Conservation (phyloP, 768 basidiomycete species). For the Kwoniella mangroviensis region DNA sequence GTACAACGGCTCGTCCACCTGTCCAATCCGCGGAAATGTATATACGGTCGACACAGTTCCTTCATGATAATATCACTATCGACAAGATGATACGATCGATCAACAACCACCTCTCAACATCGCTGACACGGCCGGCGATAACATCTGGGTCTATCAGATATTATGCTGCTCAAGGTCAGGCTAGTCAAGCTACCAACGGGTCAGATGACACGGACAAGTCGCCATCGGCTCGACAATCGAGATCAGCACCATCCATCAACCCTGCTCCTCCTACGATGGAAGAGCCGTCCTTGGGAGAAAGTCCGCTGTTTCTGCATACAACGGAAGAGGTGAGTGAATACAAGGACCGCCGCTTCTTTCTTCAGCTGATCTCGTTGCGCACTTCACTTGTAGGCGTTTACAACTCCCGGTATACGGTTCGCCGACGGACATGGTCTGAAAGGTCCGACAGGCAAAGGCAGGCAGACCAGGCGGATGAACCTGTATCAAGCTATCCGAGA, state of each 20-base stretch:
- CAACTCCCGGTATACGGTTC: conserved; percentile 47
- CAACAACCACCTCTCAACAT: neutral
- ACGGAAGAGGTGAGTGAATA: conserved; percentile 25
- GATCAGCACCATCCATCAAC: conserved; percentile 19
- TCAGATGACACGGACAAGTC: neutral
- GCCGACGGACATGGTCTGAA: conserved; percentile 51
- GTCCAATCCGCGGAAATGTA: no score
- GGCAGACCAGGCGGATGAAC: conserved; percentile 94
- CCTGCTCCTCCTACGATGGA: conserved; percentile 10
- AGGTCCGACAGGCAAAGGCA: conserved; percentile 63
- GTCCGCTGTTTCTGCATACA: conserved; percentile 22
- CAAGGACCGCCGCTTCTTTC: no score
- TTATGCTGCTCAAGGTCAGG: neutral
- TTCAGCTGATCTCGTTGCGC: neutral
- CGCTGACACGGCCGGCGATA: neutral
- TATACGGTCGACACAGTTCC: no score
- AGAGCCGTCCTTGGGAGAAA: conserved; percentile 29
- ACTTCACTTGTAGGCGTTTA: conserved; percentile 27
- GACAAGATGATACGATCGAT: neutral
- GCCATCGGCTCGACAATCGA: conserved; percentile 11
- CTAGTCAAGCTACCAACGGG: neutral
- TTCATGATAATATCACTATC: no score
- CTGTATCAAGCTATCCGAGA: conserved; percentile 90
- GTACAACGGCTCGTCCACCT: no score
- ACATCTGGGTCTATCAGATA: neutral